phyloP scores from a whole-genome alignment of 768 basidiomycete species.

The Candolleomyces efflorescens region DNA sequence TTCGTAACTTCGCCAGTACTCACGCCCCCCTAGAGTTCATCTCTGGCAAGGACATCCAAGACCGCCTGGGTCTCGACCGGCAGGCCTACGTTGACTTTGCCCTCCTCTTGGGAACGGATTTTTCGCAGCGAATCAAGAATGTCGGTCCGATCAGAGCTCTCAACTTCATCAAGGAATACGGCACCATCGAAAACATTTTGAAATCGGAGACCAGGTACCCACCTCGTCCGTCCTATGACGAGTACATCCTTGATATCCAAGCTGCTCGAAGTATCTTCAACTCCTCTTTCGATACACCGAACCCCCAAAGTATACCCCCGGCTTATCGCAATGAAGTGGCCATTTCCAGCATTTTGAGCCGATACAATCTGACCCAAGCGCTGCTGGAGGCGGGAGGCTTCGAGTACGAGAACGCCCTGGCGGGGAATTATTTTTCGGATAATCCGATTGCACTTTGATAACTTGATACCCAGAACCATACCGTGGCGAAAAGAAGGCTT shows the following conservation, averaged over 20 bases:
- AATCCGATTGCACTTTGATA: slow-evolving; percentile 36
- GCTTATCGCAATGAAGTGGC: slow-evolving; percentile 34
- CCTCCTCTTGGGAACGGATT: slow-evolving; percentile 87
- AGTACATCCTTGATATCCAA: slow-evolving; percentile 63
- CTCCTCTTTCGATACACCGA: slow-evolving; percentile 62
- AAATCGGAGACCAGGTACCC: slow-evolving; percentile 46
- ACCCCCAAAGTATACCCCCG: slow-evolving; percentile 20
- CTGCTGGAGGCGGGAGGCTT: slow-evolving; percentile 32
- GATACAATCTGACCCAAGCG: slow-evolving; percentile 43
- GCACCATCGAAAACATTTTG: slow-evolving; percentile 69
- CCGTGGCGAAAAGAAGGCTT: too few species aligned
- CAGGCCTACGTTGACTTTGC: slow-evolving; percentile 76
- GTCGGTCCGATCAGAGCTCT: slow-evolving; percentile 78
- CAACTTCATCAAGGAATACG: slow-evolving; percentile 66
- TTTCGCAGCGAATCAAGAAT: slow-evolving; percentile 78
- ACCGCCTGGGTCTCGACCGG: slow-evolving; percentile 51
- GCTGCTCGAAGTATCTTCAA: slow-evolving; percentile 61
- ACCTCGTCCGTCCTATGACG: slow-evolving; percentile 39
- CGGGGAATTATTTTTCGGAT: slow-evolving; percentile 66
- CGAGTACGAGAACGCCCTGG: slow-evolving; percentile 42
- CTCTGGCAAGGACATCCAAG: slow-evolving; percentile 59
- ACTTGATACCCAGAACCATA: neutral
- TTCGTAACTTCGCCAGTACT: slow-evolving; percentile 70
- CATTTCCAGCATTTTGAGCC: slow-evolving; percentile 44
- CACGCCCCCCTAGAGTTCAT: slow-evolving; percentile 58